Evolutionary conservation across 495 filamentous ascomycete species (phyloP), one percentile per base, ranked within the genome.

Genomic region (Penicillium subrubescens): DNA sequence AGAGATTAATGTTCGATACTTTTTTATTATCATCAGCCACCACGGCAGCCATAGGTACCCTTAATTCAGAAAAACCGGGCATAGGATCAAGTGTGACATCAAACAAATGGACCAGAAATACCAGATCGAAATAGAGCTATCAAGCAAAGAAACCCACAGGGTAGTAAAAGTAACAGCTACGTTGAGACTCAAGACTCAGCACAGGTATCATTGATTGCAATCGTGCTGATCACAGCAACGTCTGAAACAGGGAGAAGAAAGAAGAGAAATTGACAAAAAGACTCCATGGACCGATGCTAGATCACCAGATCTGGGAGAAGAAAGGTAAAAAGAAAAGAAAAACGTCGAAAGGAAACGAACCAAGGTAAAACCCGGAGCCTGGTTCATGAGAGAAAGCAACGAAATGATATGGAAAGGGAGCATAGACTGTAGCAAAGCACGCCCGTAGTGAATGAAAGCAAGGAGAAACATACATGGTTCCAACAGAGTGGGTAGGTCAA

Each of bases 151-250:
- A 31, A 29, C 48, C 48, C 48, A 50, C 46, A 31, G 25, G 2
- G 50, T 55, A 43, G 50, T 55, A 43, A 34, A 48, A 61, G 60
- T 39, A 57, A 67, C 23, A 71, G 63, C 59, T 60, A 70, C 63
- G 62, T 64, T 61, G 53, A 35, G 56, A 63, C 58, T 39, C 52
- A 56, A 66, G 59, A 77, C 65, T 70, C 70, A 70, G 73, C 71
- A 72, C 68, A 77, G 75, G 72, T 79, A 77, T 78, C 77, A 73
- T 78, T 37, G 33, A 31, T 56, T 60, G 67, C 72, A 77, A 71
- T 75, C 76, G 69, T 68, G 70, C 67, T 67, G 73, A 69, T 70
- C 69, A 69, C 57, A 62, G 59, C 52, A 59, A 71, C 66, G 54
- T 50, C 23, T 65, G 67, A 46, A 48, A 63, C 63, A 70, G 67